Evolutionary conservation across 345 rosid genomes (phyloP), one percentile per base, ranked within the genome.

Genomic region (Salix brachista): DNA sequence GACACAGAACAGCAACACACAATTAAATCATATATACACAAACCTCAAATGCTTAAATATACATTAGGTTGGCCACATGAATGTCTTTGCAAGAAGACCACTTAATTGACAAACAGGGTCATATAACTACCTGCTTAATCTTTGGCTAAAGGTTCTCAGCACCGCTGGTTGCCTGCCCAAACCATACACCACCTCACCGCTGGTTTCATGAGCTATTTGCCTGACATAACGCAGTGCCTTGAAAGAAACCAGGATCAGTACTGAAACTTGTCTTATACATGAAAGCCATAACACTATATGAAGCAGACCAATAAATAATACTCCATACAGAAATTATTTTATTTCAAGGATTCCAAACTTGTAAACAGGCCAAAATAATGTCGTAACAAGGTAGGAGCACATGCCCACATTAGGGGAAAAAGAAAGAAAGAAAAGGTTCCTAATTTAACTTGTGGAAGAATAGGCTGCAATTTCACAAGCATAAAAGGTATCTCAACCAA

Each of bases 101-200:
- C 25, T 69, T 23, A 39, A 69, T 21, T 37, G 9, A 30, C 9
- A n/a, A 32, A 28, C 17, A 60, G 37, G 32, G 75, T 71, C 32
- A 36, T 62, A 56, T 1, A 36, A n/a, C 39, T 80, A 96, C 99
- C 99, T 89, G 96, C 90, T 94, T 83, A 96, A 85, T 83, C 93
- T 90, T 67, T 96, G 99, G 83, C 98, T 96, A 75, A 96, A 96
- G 21, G 94, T 92, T 88, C 98, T 84, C 64, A 96, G 85, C 75
- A 94, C 98, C 56, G 98, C 97, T 0, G 99, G 99, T 69, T 96
- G 97, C 79, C 98, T 85, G 74, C 98, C 99, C 85, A 94, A 81
- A 37, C 97, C 91, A 83, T 92, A 94, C n/a, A 90, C 97, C 74
- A 92, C 90, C 80, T 96, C 99, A 21, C 98, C 99, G 68, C 95